Conservation (phyloP, 805 yeast genomes). For the Teunomyces barrocoloradensis region DNA sequence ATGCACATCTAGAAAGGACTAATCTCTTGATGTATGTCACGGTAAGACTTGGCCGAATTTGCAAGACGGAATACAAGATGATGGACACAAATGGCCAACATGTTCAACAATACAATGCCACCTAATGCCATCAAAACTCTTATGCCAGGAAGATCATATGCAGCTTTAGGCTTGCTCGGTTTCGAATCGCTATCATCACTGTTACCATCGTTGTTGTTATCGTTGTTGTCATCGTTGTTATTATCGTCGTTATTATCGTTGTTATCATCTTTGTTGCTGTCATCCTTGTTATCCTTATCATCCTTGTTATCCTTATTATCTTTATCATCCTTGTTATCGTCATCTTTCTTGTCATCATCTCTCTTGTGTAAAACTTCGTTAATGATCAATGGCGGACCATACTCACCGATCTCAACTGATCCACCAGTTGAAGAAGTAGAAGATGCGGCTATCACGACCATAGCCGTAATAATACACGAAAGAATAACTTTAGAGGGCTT, state of each 20-base stretch:
- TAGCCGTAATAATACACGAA: not conserved
- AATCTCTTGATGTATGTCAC: conserved; percentile 1
- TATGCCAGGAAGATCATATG: conserved; percentile 24
- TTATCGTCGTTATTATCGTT: not conserved
- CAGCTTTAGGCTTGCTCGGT: conserved; percentile 5
- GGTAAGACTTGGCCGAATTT: conserved; percentile 1
- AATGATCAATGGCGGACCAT: not conserved
- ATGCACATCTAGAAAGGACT: not conserved
- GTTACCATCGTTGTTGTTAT: not conserved
- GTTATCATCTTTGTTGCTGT: not conserved
- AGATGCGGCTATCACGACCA: not conserved
- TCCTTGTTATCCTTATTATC: not conserved
- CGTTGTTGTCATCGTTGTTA: not conserved
- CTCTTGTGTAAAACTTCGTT: not conserved
- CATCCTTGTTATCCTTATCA: not conserved
- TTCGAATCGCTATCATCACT: not conserved
- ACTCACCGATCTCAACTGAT: not conserved
- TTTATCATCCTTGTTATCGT: not conserved
- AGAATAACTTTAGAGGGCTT: not conserved
- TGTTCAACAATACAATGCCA: conserved; percentile 33
- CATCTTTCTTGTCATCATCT: conserved; percentile 1
- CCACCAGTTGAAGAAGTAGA: not conserved
- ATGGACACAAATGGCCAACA: conserved; percentile 36
- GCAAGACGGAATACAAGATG: conserved; percentile 23
- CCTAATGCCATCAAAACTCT: conserved; percentile 33